These are phyloP conservation scores for Protomyces arabidopsidicola DNA, from an alignment of 1,139 yeast species.

Conservation along the genomic window DNA sequence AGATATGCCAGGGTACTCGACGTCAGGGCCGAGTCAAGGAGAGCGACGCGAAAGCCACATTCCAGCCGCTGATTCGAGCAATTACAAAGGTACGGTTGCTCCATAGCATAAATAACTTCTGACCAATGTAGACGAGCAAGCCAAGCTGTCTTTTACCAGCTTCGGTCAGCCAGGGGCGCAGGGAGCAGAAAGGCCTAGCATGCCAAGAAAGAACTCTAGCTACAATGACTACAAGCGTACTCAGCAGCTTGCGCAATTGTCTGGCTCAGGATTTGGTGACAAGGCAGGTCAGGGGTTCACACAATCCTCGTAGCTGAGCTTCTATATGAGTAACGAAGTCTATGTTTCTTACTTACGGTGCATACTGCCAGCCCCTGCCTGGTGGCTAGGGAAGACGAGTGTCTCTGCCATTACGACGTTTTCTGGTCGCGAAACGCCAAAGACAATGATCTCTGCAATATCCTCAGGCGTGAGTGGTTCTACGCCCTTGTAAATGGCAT, in stretches of 20 bases:
- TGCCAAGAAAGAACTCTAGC: background rate
- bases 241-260: background rate
- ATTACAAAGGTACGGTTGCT: background rate
- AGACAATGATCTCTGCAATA: constrained; percentile 75
- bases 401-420: constrained; percentile 31
- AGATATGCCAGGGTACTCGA: background rate
- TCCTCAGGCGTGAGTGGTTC: constrained; percentile 73
- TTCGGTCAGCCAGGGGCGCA: background rate
- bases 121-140: background rate
- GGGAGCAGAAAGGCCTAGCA: background rate
- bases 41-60: background rate
- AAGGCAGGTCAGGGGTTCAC: background rate
- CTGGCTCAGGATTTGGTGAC: background rate
- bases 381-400: constrained; percentile 26
- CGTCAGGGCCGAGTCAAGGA: background rate
- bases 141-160: background rate
- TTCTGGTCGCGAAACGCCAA: constrained; percentile 45
- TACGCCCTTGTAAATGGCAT: constrained; percentile 65
- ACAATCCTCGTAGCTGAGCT: background rate
- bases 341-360: constrained; percentile 2
- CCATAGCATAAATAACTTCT: background rate
- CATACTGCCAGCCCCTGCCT: constrained; percentile 26
- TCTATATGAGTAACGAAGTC: background rate
- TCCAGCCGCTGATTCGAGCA: background rate
- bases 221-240: background rate